phyloP scores from a whole-genome alignment of 2,329 filamentous ascomycete species.

The Shiraia bambusicola region DNA sequence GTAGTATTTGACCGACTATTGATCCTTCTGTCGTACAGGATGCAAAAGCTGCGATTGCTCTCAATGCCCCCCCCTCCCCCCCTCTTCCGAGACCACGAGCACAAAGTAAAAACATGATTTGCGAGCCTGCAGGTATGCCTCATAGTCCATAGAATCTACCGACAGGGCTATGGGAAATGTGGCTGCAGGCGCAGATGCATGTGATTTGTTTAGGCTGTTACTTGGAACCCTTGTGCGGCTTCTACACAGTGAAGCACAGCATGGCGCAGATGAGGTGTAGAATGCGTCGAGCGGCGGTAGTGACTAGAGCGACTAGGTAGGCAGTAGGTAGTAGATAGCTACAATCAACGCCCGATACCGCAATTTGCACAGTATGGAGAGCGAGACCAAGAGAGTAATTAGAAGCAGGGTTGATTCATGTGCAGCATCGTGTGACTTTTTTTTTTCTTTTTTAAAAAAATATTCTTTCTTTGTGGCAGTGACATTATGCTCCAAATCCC shows the following conservation, averaged over 20 bases:
- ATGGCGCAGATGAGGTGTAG: slow-evolving; percentile 11
- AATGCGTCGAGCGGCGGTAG: slow-evolving; percentile 8
- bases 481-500: not conserved
- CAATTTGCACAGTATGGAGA: not conserved
- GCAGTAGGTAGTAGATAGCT: slow-evolving; percentile 8
- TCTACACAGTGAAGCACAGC: slow-evolving; percentile 18
- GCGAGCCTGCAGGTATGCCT: slow-evolving; percentile 20
- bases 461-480: no score
- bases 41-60: not conserved
- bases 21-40: slow-evolving; percentile 1
- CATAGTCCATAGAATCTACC: slow-evolving; percentile 27
- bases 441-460: no score
- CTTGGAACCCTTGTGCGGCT: slow-evolving; percentile 24
- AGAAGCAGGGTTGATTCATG: no score
- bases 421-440: not conserved
- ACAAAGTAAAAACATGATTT: slow-evolving; percentile 20
- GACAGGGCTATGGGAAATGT: slow-evolving; percentile 16
- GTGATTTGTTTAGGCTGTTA: slow-evolving; percentile 27
- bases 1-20: no score
- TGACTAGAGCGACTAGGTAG: no score
- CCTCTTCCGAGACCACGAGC: slow-evolving; percentile 7
- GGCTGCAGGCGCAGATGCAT: slow-evolving; percentile 23
- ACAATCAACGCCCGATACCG: slow-evolving; percentile 9
- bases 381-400: no score
- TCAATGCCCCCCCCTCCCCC: no score